phyloP scores from a whole-genome alignment of 2,329 filamentous ascomycete genomes.

The Pestalotiopsis sp. region DNA sequence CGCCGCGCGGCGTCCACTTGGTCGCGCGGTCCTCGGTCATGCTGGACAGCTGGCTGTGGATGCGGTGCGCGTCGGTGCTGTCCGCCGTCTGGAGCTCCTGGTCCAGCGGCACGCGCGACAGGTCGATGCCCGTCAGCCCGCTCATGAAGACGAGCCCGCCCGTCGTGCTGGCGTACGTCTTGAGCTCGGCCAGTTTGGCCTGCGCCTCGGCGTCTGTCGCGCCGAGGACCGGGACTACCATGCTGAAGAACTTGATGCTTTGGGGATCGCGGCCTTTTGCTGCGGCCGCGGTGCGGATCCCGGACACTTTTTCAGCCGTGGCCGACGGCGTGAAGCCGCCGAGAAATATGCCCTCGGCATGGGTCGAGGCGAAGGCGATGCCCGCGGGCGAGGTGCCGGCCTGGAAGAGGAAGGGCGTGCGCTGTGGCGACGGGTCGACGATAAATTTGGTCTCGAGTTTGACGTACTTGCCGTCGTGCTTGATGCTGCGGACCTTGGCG shows the following conservation, averaged over 20 bases:
- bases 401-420: constrained; percentile 59
- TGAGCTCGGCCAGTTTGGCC: constrained; percentile 50
- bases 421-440: constrained; percentile 56
- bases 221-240: constrained; percentile 52
- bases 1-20: constrained; percentile 44
- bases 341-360: constrained; percentile 63
- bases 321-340: constrained; percentile 52
- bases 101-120: constrained; percentile 59
- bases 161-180: constrained; percentile 53
- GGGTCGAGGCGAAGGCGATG: constrained; percentile 54
- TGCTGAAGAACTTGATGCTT: constrained; percentile 57
- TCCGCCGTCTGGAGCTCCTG: constrained; percentile 59
- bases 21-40: constrained; percentile 49
- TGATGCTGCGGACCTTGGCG: constrained; percentile 58
- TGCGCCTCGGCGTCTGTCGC: constrained; percentile 53
- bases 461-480: constrained; percentile 61
- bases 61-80: constrained; percentile 52
- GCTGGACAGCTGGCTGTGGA: constrained; percentile 49
- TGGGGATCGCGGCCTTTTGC: constrained; percentile 55
- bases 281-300: constrained; percentile 52
- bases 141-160: constrained; percentile 58
- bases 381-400: constrained; percentile 61
- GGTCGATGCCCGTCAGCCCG: constrained; percentile 62
- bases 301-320: constrained; percentile 50
- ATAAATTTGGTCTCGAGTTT: constrained; percentile 44